phyloP scores from a whole-genome alignment of 192 early-diverging fungal genomes.

The Coemansia sp. region DNA sequence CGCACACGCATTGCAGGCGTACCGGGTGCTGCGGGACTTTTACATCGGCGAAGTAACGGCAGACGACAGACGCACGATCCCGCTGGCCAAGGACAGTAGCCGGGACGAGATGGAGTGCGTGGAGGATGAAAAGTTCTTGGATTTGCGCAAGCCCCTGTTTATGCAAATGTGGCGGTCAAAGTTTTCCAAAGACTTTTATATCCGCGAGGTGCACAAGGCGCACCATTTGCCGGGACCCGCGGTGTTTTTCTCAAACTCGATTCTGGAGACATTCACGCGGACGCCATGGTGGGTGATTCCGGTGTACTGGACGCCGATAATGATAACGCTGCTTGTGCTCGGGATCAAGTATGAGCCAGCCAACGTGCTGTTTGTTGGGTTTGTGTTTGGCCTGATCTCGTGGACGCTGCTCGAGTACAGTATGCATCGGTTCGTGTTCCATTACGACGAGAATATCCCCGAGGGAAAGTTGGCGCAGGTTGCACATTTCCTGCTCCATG shows the following conservation, averaged over 20 bases:
- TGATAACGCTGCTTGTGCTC: conserved; percentile 31
- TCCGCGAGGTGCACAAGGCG: conserved; percentile 90
- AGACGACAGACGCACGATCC: conserved; percentile 52
- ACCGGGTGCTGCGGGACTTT: conserved; percentile 84
- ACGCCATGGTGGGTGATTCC: conserved; percentile 94
- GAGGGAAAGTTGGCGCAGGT: conserved; percentile 75
- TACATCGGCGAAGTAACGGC: conserved; percentile 66
- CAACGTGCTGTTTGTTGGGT: conserved; percentile 50
- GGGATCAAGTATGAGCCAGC: conserved; percentile 40
- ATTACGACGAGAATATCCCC: conserved; percentile 85
- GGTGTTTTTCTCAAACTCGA: conserved; percentile 73
- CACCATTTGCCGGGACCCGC: conserved; percentile 77
- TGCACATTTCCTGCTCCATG: conserved; percentile 89
- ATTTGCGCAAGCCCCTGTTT: conserved; percentile 78
- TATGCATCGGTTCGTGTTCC: conserved; percentile 92
- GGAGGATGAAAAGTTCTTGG: conserved; percentile 71
- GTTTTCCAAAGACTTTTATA: conserved; percentile 82
- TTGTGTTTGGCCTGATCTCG: conserved; percentile 67
- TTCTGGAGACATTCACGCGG: conserved; percentile 82
- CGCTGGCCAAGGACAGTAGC: conserved; percentile 44
- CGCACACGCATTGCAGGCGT: conserved; percentile 80
- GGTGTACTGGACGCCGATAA: conserved; percentile 83
- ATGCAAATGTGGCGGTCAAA: conserved; percentile 72
- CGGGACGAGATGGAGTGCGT: conserved; percentile 58
- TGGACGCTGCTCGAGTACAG: conserved; percentile 92